Conservation (phyloP, 1,284 basidiomycete species). For the Ustilago hordei region DNA sequence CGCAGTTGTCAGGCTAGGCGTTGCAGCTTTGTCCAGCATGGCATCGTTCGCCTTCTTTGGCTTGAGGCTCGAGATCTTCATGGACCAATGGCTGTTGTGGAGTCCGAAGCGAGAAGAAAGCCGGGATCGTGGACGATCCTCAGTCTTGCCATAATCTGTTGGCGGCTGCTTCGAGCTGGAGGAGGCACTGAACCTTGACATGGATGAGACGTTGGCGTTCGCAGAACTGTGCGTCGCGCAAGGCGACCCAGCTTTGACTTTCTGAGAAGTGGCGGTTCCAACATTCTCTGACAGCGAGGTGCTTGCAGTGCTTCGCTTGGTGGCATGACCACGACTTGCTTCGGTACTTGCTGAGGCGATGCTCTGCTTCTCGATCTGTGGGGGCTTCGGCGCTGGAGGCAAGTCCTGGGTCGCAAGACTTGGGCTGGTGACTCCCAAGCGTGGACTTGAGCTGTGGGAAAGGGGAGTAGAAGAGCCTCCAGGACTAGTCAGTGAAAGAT, state of each 20-base stretch:
- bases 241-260: not conserved
- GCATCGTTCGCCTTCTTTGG: conserved; percentile 14
- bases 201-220: not conserved
- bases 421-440: conserved; percentile 11
- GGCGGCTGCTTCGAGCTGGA: conserved; percentile 14
- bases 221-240: not conserved
- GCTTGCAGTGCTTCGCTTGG: not conserved
- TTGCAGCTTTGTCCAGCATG: not conserved
- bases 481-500: not conserved
- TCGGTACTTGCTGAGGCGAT: not conserved
- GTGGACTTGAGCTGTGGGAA: conserved; percentile 23
- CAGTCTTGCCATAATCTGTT: conserved; percentile 30
- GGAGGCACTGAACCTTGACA: not conserved
- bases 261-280: not conserved
- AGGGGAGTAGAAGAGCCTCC: conserved; percentile 12
- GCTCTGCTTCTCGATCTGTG: not conserved
- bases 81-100: conserved; percentile 20
- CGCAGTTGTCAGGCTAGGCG: not conserved
- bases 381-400: not conserved
- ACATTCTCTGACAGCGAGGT: not conserved
- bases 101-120: conserved; percentile 31
- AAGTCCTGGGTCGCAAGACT: not conserved
- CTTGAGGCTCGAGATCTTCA: conserved; percentile 26
- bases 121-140: conserved; percentile 24
- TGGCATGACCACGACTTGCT: not conserved